Percentiles rank a stretch among this genome's conserved stretches.
phyloP scores from a whole-genome alignment of 495 filamentous ascomycete species.

The Neurospora sp. region DNA sequence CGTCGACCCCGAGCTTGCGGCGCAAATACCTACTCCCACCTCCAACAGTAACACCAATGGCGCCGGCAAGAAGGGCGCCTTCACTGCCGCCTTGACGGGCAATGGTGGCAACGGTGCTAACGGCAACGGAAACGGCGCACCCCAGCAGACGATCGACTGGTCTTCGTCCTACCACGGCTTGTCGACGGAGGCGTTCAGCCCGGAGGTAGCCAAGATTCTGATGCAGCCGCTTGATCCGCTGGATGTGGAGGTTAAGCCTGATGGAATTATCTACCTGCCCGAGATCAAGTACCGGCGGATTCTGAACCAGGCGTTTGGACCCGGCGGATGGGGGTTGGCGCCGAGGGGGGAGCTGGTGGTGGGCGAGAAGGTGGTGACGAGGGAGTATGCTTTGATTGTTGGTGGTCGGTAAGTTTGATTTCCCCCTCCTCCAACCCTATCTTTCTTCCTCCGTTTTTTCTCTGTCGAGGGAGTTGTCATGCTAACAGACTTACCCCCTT shows the following conservation, averaged over 20 bases:
- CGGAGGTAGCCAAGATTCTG: slow-evolving; percentile 64
- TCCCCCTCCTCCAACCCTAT: background rate
- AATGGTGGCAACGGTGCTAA: slow-evolving; percentile 8
- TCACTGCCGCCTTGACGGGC: slow-evolving; percentile 12
- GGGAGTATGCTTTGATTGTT: slow-evolving; percentile 89
- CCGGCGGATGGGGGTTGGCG: slow-evolving; percentile 89
- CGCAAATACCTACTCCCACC: slow-evolving; percentile 10
- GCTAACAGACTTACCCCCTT: background rate
- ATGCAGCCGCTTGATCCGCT: slow-evolving; percentile 53
- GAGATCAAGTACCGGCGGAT: slow-evolving; percentile 98
- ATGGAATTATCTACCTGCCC: slow-evolving; percentile 91
- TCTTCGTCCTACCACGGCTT: slow-evolving; percentile 86
- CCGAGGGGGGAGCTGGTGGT: slow-evolving; percentile 87
- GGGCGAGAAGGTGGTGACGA: slow-evolving; percentile 75
- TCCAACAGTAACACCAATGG: background rate
- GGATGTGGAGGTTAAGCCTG: slow-evolving; percentile 92
- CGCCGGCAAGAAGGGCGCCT: background rate
- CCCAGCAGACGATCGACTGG: slow-evolving; percentile 66
- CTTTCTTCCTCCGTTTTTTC: background rate
- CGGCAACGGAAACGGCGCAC: slow-evolving; percentile 31
- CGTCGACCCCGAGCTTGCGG: slow-evolving; percentile 15
- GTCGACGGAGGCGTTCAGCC: slow-evolving; percentile 59
- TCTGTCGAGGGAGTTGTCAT: background rate
- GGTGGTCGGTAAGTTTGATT: slow-evolving; percentile 65
- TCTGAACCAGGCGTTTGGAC: slow-evolving; percentile 83